These are phyloP conservation scores for Paraconiothyrium brasiliense DNA, from an alignment of 2,329 filamentous ascomycete species.

Conservation along the genomic window DNA sequence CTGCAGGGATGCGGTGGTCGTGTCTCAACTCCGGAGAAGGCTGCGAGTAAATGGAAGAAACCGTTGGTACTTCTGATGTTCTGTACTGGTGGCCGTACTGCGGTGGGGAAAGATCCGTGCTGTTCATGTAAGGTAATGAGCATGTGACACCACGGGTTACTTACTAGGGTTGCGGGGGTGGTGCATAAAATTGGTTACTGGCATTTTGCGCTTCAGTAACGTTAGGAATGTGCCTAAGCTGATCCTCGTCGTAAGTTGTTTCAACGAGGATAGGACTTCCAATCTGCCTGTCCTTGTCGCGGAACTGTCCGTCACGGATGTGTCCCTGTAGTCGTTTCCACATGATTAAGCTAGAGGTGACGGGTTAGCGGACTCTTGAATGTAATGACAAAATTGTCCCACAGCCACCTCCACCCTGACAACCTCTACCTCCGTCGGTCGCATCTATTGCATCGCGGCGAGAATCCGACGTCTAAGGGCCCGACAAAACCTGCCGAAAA, in stretches of 20 bases:
- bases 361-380: conserved; percentile 32
- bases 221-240: conserved; percentile 50
- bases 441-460: background rate
- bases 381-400: conserved; percentile 2
- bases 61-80: conserved; percentile 40
- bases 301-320: conserved; percentile 49
- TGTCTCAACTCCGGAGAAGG: conserved; percentile 54
- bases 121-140: conserved; percentile 20
- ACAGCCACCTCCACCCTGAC: background rate
- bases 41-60: conserved; percentile 70
- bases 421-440: background rate
- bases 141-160: conserved; percentile 16
- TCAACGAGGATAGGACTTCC: conserved; percentile 57
- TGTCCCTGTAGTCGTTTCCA: conserved; percentile 63
- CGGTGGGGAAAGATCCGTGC: conserved; percentile 36
- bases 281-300: conserved; percentile 56
- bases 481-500: background rate
- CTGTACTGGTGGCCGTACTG: conserved; percentile 34
- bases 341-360: conserved; percentile 54
- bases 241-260: conserved; percentile 57
- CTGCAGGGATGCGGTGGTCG: conserved; percentile 29
- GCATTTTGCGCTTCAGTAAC: conserved; percentile 40
- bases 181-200: conserved; percentile 39
- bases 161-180: conserved; percentile 33
- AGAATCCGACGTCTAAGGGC: background rate